Base-by-base conservation (phyloP, 208 protist genomes). In the Porcisia hertigi region DNA sequence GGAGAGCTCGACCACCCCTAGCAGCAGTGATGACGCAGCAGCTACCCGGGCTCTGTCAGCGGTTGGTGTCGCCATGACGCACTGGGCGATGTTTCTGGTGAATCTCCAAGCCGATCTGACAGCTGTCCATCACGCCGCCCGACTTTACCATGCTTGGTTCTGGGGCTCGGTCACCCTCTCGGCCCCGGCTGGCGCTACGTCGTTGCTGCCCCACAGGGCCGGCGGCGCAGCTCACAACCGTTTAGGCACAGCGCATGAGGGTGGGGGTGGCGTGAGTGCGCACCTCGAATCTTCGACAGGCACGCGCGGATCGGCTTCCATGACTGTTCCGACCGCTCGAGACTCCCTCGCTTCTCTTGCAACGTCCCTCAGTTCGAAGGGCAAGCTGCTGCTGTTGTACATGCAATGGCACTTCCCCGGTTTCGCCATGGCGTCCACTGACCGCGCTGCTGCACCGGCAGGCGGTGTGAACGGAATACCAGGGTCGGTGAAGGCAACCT, bases 61-160 rank as follows among this genome's bases (percentile, higher is more conserved):
- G 8, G 78, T 82, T 7, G 72, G 72, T n/a, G 78, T 82, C 36
- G 72, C 78, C 18, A 77, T 82, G 78, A 82, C 78, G 25, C 78
- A 82, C 58, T 82, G 78, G 78, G 57, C 67, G 0, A 55, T 82
- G 52, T 82, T 82, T 70, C 62, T 82, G 57, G 20, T 69, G 36
- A 75, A 57, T n/a, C 73, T 82, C 36, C 65, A 75, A 30, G 57
- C 57, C 2, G 72, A 82, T 36, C 72, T 82, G 2, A 59, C 62
- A 16, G 78, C 72, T 30, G 78, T 82, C 25, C 72, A 82, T 60
- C 72, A 82, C 65, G 78, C 78, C 39, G 45, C 72, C 4, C 78
- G 69, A 30, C 73, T 82, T 25, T 82, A 75, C 67, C 78, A 82
- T 59, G 58, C 78, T 30, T 82, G 78, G 78, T 75, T 57, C 73